phyloP scores from a whole-genome alignment of 2,329 filamentous ascomycete genomes.

The Neoascochyta sp. region DNA sequence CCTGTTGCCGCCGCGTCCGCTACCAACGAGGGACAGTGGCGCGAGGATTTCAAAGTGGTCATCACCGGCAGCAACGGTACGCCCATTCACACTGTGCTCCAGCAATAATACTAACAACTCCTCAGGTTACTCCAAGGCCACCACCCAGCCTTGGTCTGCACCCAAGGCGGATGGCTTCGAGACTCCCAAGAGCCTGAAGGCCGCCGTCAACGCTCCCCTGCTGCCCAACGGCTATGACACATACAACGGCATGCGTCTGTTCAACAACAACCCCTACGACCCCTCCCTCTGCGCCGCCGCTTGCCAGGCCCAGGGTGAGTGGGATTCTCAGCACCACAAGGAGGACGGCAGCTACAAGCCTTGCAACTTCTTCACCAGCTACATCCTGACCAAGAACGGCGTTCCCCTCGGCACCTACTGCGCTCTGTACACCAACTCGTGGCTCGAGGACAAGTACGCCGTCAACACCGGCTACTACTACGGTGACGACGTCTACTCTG shows the following conservation, averaged over 20 bases:
- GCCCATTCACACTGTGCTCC: too few species aligned
- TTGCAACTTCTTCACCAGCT: constrained; percentile 41
- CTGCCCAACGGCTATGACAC: constrained; percentile 14
- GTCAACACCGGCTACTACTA: constrained; percentile 23
- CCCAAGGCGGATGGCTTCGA: constrained; percentile 15
- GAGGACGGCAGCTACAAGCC: constrained; percentile 27
- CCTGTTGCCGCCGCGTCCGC: constrained; percentile 14
- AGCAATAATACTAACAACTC: too few species aligned
- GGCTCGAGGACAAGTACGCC: constrained; percentile 13
- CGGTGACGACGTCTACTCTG: constrained; percentile 13
- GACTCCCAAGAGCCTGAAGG: constrained; percentile 11
- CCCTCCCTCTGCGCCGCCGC: constrained; percentile 31
- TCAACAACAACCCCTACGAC: constrained; percentile 27
- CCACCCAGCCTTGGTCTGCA: constrained; percentile 4
- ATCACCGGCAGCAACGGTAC: constrained; percentile 24
- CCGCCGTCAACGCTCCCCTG: constrained; percentile 26
- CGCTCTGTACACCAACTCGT: constrained; percentile 20
- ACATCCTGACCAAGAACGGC: constrained; percentile 36
- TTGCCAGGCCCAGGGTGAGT: constrained; percentile 35
- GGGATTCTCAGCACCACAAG: constrained; percentile 27
- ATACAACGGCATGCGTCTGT: constrained; percentile 29
- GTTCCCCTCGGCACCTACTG: constrained; percentile 40
- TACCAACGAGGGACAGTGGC: constrained; percentile 24
- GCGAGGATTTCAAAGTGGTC: constrained; percentile 23
- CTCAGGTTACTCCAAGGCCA: constrained; percentile 23